These are phyloP conservation scores for Chaetomium strumarium DNA, from an alignment of 2,329 filamentous ascomycete genomes.

Conservation along the genomic window DNA sequence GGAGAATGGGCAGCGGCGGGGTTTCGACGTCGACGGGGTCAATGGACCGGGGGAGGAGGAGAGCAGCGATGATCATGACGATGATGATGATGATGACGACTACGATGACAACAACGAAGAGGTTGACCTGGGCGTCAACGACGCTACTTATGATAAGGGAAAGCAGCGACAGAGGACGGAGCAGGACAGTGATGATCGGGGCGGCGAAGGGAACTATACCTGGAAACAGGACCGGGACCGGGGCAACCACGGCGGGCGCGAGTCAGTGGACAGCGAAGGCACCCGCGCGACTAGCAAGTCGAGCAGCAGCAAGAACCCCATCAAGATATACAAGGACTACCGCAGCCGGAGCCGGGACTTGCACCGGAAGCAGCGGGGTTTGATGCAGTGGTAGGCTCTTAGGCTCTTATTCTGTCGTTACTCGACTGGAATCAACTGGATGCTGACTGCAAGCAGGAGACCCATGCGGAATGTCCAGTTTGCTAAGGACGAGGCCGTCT, in stretches of 20 bases:
- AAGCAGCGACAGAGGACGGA: not conserved
- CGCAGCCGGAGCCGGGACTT: conserved; percentile 65
- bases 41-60: conserved; percentile 18
- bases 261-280: conserved; percentile 37
- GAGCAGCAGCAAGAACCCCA: conserved; percentile 43
- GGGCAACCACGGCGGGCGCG: conserved; percentile 23
- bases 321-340: conserved; percentile 56
- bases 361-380: conserved; percentile 76
- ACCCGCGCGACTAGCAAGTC: conserved; percentile 23
- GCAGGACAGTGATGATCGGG: conserved; percentile 4
- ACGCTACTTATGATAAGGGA: conserved; percentile 14
- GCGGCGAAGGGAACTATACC: conserved; percentile 9
- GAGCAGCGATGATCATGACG: not conserved
- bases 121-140: conserved; percentile 22
- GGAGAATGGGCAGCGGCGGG: conserved; percentile 28
- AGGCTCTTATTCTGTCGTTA: not conserved
- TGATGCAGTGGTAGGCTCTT: conserved; percentile 74
- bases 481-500: conserved; percentile 80
- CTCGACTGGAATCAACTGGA: not conserved
- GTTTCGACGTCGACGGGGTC: conserved; percentile 31
- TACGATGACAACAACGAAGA: conserved; percentile 13
- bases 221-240: not conserved
- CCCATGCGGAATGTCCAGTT: conserved; percentile 82
- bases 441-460: conserved; percentile 37
- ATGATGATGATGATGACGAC: conserved; percentile 1